phyloP scores from a whole-genome alignment of 345 rosid genomes.

The Fremontodendron californicum region DNA sequence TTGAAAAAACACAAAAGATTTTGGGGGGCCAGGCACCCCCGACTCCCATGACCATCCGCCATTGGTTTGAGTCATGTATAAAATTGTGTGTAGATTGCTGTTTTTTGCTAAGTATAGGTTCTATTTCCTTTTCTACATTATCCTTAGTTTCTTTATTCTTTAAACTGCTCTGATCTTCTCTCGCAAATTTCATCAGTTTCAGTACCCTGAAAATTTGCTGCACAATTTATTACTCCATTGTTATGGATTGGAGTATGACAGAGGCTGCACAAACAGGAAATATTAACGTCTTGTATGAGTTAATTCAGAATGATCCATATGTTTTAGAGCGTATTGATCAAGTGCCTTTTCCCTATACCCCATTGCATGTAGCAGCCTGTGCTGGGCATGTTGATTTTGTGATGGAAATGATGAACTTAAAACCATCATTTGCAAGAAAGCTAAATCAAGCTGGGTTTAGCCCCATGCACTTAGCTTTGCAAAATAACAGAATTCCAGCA shows the following conservation, averaged over 20 bases:
- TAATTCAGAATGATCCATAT: neutral
- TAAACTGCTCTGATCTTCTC: neutral
- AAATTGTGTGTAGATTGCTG: no score
- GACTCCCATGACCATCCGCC: no score
- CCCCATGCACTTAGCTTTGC: conserved; percentile 8
- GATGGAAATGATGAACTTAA: neutral
- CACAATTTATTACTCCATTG: neutral
- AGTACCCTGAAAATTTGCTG: neutral
- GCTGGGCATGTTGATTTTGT: conserved; percentile 8
- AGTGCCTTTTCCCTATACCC: conserved; percentile 19
- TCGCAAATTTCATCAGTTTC: neutral
- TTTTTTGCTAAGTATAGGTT: no score
- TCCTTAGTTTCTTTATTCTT: neutral
- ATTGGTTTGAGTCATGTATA: no score
- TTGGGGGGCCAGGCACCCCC: no score
- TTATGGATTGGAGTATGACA: neutral
- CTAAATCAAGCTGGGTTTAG: neutral
- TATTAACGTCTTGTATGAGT: conserved; percentile 8
- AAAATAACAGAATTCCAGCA: neutral
- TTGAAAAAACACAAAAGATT: no score
- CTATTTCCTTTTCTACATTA: no score
- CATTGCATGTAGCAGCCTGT: conserved; percentile 22
- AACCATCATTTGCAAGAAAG: no score
- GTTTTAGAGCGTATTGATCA: conserved; percentile 9
- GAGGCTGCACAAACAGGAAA: neutral